Conservation (phyloP, 805 yeast species). For the Candida hungchunana region DNA sequence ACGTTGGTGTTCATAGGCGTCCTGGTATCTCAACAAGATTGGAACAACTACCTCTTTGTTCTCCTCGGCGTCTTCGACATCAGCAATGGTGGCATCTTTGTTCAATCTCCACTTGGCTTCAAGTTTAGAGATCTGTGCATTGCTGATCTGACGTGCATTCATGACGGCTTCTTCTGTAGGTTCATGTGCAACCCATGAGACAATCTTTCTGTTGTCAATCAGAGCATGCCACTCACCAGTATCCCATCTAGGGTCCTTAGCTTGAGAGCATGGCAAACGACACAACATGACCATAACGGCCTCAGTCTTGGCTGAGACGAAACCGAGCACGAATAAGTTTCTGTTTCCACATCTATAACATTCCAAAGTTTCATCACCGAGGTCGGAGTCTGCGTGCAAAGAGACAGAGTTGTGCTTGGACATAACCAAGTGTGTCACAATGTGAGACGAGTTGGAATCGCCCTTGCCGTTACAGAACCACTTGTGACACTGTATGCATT, state of each 20-base stretch:
- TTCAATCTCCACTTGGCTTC: slow-evolving; percentile 82
- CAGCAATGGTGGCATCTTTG: slow-evolving; percentile 66
- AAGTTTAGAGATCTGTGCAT: slow-evolving; percentile 61
- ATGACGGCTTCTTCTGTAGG: slow-evolving; percentile 63
- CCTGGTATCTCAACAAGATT: slow-evolving; percentile 69
- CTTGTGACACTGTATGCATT: slow-evolving; percentile 70
- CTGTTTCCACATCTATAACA: slow-evolving; percentile 87
- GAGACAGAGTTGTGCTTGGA: slow-evolving; percentile 73
- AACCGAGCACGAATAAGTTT: slow-evolving; percentile 79
- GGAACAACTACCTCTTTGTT: slow-evolving; percentile 60
- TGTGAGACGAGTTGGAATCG: slow-evolving; percentile 56
- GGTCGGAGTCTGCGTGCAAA: slow-evolving; percentile 72
- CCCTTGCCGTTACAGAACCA: slow-evolving; percentile 88
- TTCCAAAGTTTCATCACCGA: slow-evolving; percentile 84
- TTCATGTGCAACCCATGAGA: slow-evolving; percentile 75
- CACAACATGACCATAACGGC: slow-evolving; percentile 84
- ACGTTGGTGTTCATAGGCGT: slow-evolving; percentile 81
- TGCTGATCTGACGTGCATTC: slow-evolving; percentile 51
- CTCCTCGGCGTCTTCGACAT: slow-evolving; percentile 48
- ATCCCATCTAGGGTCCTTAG: slow-evolving; percentile 79
- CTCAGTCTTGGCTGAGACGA: slow-evolving; percentile 81
- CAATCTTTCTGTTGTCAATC: slow-evolving; percentile 71
- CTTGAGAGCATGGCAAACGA: slow-evolving; percentile 82
- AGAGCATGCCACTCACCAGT: slow-evolving; percentile 83
- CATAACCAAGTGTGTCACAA: slow-evolving; percentile 78